Base-by-base conservation (phyloP, 768 basidiomycete genomes). In the Lactarius tabidus region DNA sequence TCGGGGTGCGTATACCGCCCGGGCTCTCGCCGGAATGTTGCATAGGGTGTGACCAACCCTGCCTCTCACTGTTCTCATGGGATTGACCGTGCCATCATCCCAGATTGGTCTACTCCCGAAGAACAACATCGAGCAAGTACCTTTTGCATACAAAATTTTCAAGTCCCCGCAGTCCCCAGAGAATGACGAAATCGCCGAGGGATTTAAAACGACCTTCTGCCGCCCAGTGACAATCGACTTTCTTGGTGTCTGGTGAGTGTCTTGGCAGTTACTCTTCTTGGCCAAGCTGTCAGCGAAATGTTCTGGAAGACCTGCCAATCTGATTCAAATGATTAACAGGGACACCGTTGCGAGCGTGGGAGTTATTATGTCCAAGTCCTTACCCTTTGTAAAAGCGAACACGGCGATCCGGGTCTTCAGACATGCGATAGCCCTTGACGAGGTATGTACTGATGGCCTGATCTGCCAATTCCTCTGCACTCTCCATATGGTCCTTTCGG, bases 321-420 rank as follows among this genome's bases (percentile, higher is more conserved):
- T 15, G n/a, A 28, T 35, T 39, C 59, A 4, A 39, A 0, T n/a
- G n/a, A n/a, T n/a, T n/a, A n/a, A n/a, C 0, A 83, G 90, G 91
- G 91, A 93, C 64, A 93, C 91, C 0, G 90, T 93, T 4, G 79
- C 86, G 10, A 88, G 88, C 60, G 90, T 90, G 23, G 91, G 91
- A 0, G 69, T 88, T 1, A 63, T 93, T n/a, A 76, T 79, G 75
- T 77, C 80, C 3, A 79, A 82, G 9, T 81, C 78, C 1, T 76
- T 93, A 31, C 91, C 91, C 0, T 93, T 91, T 68, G 85, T 87
- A 1, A 78, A 79, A 54, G 79, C 81, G n/a, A 89, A 91, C 70
- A 78, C 75, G 26, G 79, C 80, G 14, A 86, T 93, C 72, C 85
- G 80, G 76, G 82, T 80, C 3, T 91, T 93, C 74, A 80, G 91